Evolutionary conservation across 2,329 filamentous ascomycete genomes (phyloP), one percentile per base, ranked within the genome.

Genomic region (Aspergillus quadrilineatus): DNA sequence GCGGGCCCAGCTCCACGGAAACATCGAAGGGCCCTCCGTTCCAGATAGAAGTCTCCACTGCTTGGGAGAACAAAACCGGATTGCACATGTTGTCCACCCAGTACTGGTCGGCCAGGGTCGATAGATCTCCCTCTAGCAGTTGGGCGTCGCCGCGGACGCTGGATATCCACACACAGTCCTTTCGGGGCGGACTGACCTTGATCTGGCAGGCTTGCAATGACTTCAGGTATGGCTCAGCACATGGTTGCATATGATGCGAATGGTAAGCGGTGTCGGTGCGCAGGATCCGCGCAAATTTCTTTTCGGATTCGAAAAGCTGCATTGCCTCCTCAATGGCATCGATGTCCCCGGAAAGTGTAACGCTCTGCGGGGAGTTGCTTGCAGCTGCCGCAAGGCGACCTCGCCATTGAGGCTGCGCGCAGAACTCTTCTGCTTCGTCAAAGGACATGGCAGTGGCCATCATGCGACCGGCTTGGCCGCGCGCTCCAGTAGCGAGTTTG

Each of bases 391-490:
- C 5, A 3, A 60, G 22, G 0, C 52, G 47, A 0, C 51, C 51
- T 10, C 34, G 44, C 47, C 3, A 43, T 17, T 7, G 6, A 4
- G 4, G n/a, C 28, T 15, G 36, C 17, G 29, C 53, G 53, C 3
- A 59, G 9, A 28, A 39, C 29, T 8, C n/a, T 22, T 32, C 22
- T 4, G 48, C 57, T 1, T 59, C 53, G 3, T 53, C 45, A 1
- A 28, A 0, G 5, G 30, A 15, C 14, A 46, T 46, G 4, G 41
- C 41, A 4, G 26, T 42, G 7, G 42, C 53, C 6, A 50, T 6
- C 39, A 56, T 44, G 4, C 12, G 39, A 12, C 39, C 39, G 9
- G 26, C 17, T n/a, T 82, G 1, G 67, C 71, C 3, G 76, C 63
- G 6, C 61, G 49, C 1, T 50, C 53, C 22, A 66, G 6, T 2